Evolutionary conservation across 179 eudicot genomes (phyloP), one percentile per base, ranked within the genome.

Genomic region (Heliamphora pulchella): DNA sequence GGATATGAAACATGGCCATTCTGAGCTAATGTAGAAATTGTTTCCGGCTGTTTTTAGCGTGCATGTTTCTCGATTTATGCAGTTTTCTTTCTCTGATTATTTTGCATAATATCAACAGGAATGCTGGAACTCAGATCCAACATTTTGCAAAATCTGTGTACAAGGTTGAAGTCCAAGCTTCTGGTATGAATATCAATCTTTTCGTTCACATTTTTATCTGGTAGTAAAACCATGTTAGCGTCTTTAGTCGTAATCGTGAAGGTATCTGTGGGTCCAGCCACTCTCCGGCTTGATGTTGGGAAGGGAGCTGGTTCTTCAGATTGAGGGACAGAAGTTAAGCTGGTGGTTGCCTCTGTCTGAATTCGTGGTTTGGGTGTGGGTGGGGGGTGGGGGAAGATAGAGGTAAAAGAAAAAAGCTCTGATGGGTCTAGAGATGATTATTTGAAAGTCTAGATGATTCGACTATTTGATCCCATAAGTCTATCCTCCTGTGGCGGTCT

Each of bases 1-100:
- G 82, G 99, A 92, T 74, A 94, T 96, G 99, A 83, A 46, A 69
- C 87, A 76, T 72, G 98, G 98, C 78, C 89, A 68, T 71, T 80
- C 88, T 84, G 89, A 91, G 75, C 91, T 96, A 62, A 85, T 80
- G 99, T 94, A 90, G 66, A 20, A 61, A 50, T 72, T 39, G 9
- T 78, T 78, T 48, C 46, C 59, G n/a, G 46, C 9, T 65, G 18
- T 57, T 54, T 22, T 50, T 22, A 67, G 17, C 20, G 3, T 70
- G 3, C 22, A 9, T 53, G 43, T 74, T 17, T 69, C 57, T 10
- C 18, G 8, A 48, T 73, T 31, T 66, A 1, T 77, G 10, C 67
- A 69, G 22, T 44, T 73, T 11, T 39, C 17, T 75, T 50, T 67
- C 76, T 15, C 63, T 71, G 50, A 77, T 78, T 71, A 43, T 58